These are phyloP conservation scores for Suhomyces tanzawaensis DNA, from an alignment of 805 yeast genomes.

Conservation along the genomic window DNA sequence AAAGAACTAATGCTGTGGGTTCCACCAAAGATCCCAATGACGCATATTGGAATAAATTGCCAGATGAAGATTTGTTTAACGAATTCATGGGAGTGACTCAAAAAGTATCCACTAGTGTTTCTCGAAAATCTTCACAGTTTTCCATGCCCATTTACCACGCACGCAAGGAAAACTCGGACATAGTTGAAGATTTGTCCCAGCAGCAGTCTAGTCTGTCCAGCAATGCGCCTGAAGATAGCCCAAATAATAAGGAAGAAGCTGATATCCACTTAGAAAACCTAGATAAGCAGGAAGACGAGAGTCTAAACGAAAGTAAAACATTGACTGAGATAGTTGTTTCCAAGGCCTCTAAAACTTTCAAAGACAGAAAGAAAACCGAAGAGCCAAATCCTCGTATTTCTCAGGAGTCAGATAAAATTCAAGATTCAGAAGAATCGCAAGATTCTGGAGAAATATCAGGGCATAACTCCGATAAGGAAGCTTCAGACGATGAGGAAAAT, in stretches of 20 bases:
- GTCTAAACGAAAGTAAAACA: background rate
- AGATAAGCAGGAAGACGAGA: background rate
- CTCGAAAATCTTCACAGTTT: background rate
- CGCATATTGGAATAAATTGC: slow-evolving; percentile 23
- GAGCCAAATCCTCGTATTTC: background rate
- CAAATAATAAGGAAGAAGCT: background rate
- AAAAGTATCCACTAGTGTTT: background rate
- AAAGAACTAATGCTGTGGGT: too few species aligned
- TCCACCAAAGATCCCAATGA: slow-evolving; percentile 16
- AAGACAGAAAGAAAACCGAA: background rate
- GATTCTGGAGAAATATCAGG: background rate
- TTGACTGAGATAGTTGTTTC: background rate
- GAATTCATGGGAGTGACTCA: slow-evolving; percentile 12
- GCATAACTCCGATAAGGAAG: background rate
- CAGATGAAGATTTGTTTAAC: slow-evolving; percentile 18
- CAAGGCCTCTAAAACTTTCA: background rate
- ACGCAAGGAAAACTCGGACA: background rate
- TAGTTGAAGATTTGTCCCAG: background rate
- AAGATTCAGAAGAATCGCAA: background rate
- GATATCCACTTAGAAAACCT: background rate
- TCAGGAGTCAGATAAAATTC: background rate
- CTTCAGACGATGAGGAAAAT: background rate
- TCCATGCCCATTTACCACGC: background rate
- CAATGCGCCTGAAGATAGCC: background rate
- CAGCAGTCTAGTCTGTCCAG: background rate